A percentile compares a stretch with the other conserved stretches of the same genome.
phyloP scores from a whole-genome alignment of 208 protist genomes.

The Leishmania tropica region DNA sequence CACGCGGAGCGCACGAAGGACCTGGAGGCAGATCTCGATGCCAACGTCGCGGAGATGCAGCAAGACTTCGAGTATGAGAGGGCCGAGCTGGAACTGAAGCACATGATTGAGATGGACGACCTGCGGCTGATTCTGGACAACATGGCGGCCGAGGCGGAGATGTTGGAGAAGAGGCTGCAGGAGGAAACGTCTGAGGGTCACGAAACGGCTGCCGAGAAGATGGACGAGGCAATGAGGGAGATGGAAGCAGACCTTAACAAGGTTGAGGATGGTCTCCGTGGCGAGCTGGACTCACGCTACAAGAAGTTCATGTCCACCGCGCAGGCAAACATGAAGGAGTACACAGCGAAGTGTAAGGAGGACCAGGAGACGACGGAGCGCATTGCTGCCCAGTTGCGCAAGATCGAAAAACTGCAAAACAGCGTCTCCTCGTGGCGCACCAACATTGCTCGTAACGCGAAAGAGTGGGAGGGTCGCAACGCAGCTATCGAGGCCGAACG shows the following conservation, averaged over 20 bases:
- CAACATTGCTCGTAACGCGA: slow-evolving; percentile 88
- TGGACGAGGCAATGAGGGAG: slow-evolving; percentile 91
- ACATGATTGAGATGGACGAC: slow-evolving; percentile 82
- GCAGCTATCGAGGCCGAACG: slow-evolving; percentile 89
- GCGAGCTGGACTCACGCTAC: slow-evolving; percentile 85
- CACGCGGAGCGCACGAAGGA: slow-evolving; percentile 78
- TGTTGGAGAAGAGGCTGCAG: slow-evolving; percentile 88
- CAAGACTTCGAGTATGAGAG: slow-evolving; percentile 93
- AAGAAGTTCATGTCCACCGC: slow-evolving; percentile 92
- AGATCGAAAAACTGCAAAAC: slow-evolving; percentile 95
- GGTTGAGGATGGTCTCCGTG: slow-evolving; percentile 66
- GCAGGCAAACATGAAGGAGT: slow-evolving; percentile 95
- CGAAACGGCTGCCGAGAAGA: slow-evolving; percentile 92
- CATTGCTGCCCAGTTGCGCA: slow-evolving; percentile 90
- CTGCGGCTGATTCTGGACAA: slow-evolving; percentile 91
- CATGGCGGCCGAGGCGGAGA: slow-evolving; percentile 87
- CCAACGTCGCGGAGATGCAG: slow-evolving; percentile 90
- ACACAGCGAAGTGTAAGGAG: slow-evolving; percentile 95
- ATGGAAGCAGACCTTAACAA: slow-evolving; percentile 83
- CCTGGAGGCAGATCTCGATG: slow-evolving; percentile 91
- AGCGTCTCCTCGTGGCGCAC: slow-evolving; percentile 90
- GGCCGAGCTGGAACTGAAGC: slow-evolving; percentile 80
- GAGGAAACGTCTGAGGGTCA: slow-evolving; percentile 85
- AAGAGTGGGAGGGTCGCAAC: slow-evolving; percentile 95
- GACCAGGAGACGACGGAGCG: slow-evolving; percentile 92